Evolutionary conservation across 345 rosid species (phyloP).

Genomic region (Eucalyptus cladocalyx): DNA sequence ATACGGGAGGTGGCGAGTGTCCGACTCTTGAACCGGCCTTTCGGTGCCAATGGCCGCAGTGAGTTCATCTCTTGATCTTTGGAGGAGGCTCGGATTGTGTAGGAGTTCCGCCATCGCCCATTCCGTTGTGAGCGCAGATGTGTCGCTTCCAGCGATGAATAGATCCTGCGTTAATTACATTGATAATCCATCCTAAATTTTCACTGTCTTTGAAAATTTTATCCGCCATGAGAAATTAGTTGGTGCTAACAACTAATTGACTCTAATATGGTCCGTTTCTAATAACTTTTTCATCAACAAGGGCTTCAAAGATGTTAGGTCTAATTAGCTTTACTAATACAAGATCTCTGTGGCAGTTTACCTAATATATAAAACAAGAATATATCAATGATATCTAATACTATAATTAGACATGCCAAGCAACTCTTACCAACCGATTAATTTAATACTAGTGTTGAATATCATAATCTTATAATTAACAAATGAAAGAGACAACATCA

Average conservation of each 20-base stretch:
- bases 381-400: neutral
- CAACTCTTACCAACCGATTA: neutral
- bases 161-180: neutral
- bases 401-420: neutral
- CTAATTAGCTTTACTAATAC: neutral
- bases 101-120: constrained; percentile 19
- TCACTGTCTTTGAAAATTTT: rapidly evolving
- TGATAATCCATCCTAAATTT: neutral
- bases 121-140: constrained; percentile 8
- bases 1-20: neutral
- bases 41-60: neutral
- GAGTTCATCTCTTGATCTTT: neutral
- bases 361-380: neutral
- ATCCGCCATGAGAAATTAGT: neutral
- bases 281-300: neutral
- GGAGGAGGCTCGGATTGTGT: neutral
- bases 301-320: neutral
- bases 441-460: neutral
- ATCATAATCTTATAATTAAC: neutral
- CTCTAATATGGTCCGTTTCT: neutral
- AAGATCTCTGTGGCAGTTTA: neutral
- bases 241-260: neutral
- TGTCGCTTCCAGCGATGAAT: constrained; percentile 14
- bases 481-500: neutral
- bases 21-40: constrained; percentile 2